Evolutionary conservation across 306 rosid species (phyloP).

Genomic region (Quercus mongolica): DNA sequence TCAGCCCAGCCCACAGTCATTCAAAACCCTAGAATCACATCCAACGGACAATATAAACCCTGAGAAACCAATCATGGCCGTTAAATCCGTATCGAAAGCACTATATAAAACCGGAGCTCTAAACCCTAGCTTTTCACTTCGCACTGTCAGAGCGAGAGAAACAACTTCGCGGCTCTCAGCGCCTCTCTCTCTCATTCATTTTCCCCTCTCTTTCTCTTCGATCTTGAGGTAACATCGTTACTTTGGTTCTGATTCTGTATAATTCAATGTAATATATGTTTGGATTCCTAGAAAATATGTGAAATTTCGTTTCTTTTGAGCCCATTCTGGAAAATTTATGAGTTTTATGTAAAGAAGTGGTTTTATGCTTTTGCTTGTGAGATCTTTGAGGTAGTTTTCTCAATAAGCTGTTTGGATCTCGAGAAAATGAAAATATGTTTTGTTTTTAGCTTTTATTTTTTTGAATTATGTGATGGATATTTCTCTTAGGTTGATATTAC

Average conservation of each 20-base stretch:
- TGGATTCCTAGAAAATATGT: not conserved
- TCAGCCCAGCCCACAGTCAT: not conserved
- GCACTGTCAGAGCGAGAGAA: not conserved
- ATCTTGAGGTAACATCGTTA: slow-evolving; percentile 16
- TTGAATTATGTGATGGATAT: not conserved
- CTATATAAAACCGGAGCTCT: not conserved
- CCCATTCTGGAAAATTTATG: not conserved
- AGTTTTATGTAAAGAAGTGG: too few relatives aligned
- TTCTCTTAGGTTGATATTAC: not conserved
- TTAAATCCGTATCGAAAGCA: not conserved
- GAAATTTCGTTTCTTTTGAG: not conserved
- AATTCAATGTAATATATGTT: not conserved
- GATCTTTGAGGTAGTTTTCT: too few relatives aligned
- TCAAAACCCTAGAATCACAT: not conserved
- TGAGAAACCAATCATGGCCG: slow-evolving; percentile 9
- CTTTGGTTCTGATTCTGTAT: not conserved
- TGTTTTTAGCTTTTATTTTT: not conserved
- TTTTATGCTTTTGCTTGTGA: not conserved
- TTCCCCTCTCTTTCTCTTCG: not conserved
- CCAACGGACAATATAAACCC: not conserved
- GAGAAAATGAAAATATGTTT: not conserved
- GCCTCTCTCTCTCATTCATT: not conserved
- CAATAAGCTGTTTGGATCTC: not conserved
- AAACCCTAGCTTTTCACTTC: not conserved
- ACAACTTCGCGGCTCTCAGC: not conserved